These are phyloP conservation scores for Cutaneotrichosporon sp. DNA, from an alignment of 1,284 basidiomycete species.

Conservation along the genomic window DNA sequence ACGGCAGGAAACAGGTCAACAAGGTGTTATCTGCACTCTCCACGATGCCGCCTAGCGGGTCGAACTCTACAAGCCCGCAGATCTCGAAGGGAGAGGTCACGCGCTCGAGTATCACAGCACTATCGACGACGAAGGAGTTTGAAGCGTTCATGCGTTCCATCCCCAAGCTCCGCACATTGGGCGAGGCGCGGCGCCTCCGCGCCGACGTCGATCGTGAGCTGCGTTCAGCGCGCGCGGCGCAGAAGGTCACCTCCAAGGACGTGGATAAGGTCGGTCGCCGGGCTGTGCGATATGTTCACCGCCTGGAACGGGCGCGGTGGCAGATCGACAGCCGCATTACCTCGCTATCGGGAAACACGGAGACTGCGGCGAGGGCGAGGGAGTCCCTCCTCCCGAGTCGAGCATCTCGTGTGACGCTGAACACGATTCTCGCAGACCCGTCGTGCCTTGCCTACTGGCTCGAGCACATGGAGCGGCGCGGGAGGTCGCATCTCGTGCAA, in stretches of 20 bases:
- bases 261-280: constrained; percentile 9
- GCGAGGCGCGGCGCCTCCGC: constrained; percentile 83
- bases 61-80: background rate
- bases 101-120: constrained; percentile 26
- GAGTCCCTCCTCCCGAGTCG: background rate
- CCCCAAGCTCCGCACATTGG: constrained; percentile 67
- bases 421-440: constrained; percentile 74
- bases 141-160: constrained; percentile 85
- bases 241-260: constrained; percentile 15
- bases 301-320: constrained; percentile 79
- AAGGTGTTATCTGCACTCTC: constrained; percentile 53
- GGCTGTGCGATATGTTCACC: constrained; percentile 71
- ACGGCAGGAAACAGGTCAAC: constrained; percentile 50
- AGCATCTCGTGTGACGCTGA: constrained; percentile 19
- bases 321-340: constrained; percentile 79
- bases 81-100: background rate
- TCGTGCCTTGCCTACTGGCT: constrained; percentile 90
- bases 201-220: constrained; percentile 86
- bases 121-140: constrained; percentile 61
- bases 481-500: constrained; percentile 78
- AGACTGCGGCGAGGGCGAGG: background rate
- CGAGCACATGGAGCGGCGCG: constrained; percentile 92
- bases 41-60: constrained; percentile 28
- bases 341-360: constrained; percentile 58
- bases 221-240: constrained; percentile 60